These are phyloP conservation scores for Gaultheria prostrata DNA, from an alignment of 148 eudicot species.

Conservation along the genomic window DNA sequence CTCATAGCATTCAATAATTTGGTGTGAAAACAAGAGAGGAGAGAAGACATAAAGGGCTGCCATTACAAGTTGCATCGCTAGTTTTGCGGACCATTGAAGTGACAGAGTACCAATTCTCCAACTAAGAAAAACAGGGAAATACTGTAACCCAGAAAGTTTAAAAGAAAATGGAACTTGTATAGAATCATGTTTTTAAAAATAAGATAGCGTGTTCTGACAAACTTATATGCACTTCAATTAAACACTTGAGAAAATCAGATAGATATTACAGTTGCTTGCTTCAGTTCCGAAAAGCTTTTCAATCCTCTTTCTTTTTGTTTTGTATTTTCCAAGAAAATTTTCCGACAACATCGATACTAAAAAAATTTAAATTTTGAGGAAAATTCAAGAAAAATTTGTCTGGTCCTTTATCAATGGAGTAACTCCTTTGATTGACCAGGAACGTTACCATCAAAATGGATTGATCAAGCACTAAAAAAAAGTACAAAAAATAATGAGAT, in stretches of 20 bases:
- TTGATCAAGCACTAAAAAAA: neutral
- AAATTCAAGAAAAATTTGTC: neutral
- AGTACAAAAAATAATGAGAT: neutral
- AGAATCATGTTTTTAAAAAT: neutral
- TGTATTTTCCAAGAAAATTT: neutral
- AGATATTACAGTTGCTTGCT: neutral
- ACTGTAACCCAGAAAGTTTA: neutral
- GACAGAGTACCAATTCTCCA: neutral
- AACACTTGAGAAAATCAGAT: neutral
- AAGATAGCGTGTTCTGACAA: neutral
- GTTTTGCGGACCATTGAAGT: neutral
- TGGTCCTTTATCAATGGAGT: neutral
- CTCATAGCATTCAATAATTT: neutral
- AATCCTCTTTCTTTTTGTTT: neutral
- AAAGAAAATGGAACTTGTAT: neutral
- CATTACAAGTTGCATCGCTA: neutral
- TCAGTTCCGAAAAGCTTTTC: neutral
- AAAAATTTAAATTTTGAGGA: neutral
- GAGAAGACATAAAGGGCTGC: neutral
- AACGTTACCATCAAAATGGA: neutral
- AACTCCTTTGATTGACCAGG: neutral
- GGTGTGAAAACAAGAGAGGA: neutral
- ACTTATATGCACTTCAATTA: neutral
- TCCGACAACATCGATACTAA: neutral
- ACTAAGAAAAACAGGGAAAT: neutral